Evolutionary conservation across 2,329 filamentous ascomycete genomes (phyloP).

Genomic region (Microsporum canis): DNA sequence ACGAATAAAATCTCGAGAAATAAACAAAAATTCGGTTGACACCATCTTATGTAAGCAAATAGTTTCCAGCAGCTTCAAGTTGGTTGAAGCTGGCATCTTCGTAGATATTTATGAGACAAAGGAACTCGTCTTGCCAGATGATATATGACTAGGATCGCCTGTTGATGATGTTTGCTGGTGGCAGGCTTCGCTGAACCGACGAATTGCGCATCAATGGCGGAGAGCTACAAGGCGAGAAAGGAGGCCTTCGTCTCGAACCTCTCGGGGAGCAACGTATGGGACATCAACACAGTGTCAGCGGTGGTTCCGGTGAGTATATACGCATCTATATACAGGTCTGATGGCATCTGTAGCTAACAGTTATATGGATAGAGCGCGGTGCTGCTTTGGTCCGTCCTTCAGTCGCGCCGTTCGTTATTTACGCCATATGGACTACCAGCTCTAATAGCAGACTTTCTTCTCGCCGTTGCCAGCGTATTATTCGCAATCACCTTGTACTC

Average conservation of each 20-base stretch:
- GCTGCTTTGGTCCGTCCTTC: slow-evolving; percentile 78
- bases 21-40: background rate
- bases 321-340: background rate
- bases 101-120: background rate
- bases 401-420: slow-evolving; percentile 76
- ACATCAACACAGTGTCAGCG: slow-evolving; percentile 77
- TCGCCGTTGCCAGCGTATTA: slow-evolving; percentile 72
- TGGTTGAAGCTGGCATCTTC: background rate
- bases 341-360: slow-evolving; percentile 12
- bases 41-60: background rate
- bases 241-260: slow-evolving; percentile 92
- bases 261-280: slow-evolving; percentile 66
- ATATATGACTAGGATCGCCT: background rate
- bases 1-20: background rate
- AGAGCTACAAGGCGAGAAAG: slow-evolving; percentile 78
- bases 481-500: slow-evolving; percentile 82
- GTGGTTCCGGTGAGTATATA: slow-evolving; percentile 62
- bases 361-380: slow-evolving; percentile 53
- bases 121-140: background rate
- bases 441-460: slow-evolving; percentile 68
- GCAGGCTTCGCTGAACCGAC: background rate
- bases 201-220: slow-evolving; percentile 18
- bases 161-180: background rate
- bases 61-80: background rate
- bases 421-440: slow-evolving; percentile 57